Conservation (phyloP, 768 basidiomycete species). For the Russula emetica region DNA sequence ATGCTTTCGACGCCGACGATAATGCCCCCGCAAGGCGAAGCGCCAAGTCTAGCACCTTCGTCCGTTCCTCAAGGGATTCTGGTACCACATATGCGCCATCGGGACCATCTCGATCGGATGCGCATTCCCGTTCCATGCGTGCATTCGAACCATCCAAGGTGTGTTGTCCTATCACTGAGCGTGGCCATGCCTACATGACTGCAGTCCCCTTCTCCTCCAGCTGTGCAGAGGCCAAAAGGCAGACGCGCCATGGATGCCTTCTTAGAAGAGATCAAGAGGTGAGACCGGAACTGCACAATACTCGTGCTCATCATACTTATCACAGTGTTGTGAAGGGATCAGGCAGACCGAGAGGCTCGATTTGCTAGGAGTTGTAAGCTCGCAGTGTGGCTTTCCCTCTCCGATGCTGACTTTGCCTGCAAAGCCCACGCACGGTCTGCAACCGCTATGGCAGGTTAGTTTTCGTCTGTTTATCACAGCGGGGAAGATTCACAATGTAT, state of each 20-base stretch:
- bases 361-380: constrained; percentile 61
- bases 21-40: constrained; percentile 41
- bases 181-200: constrained; percentile 10
- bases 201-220: constrained; percentile 56
- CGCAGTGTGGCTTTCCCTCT: background rate
- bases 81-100: constrained; percentile 45
- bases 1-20: constrained; percentile 76
- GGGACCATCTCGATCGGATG: constrained; percentile 32
- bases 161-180: constrained; percentile 16
- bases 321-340: constrained; percentile 56
- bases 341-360: constrained; percentile 85
- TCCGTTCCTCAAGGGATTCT: constrained; percentile 49
- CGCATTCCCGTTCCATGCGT: constrained; percentile 33
- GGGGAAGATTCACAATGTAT: background rate
- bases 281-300: constrained; percentile 21
- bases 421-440: constrained; percentile 68
- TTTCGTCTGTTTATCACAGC: background rate
- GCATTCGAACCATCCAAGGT: constrained; percentile 37
- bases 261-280: constrained; percentile 95
- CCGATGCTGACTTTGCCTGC: constrained; percentile 7
- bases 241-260: constrained; percentile 96
- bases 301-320: background rate
- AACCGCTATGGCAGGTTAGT: constrained; percentile 82
- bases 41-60: constrained; percentile 51
- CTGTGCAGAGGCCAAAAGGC: constrained; percentile 73